Conservation (phyloP, 2,329 filamentous ascomycete genomes). For the Sordariomycetes sp. region DNA sequence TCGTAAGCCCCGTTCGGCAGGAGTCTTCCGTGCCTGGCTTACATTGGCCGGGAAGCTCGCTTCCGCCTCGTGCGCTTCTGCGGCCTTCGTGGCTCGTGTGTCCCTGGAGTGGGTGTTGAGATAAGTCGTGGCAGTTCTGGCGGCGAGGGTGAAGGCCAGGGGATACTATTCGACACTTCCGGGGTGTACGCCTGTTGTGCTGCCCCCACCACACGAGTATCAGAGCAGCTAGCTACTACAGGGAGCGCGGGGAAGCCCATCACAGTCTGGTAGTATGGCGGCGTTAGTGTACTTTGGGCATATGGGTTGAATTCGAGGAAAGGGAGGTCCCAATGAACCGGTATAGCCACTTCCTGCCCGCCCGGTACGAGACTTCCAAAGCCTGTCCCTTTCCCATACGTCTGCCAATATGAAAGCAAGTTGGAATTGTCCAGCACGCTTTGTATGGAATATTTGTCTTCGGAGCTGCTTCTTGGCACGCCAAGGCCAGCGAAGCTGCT, state of each 20-base stretch:
- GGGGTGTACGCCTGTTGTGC: neutral
- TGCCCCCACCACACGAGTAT: neutral
- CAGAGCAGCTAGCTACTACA: neutral
- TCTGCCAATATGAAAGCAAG: neutral
- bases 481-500: neutral
- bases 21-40: neutral
- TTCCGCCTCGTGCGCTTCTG: neutral
- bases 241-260: too few species aligned
- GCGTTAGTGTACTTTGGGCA: neutral
- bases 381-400: neutral
- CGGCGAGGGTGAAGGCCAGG: neutral
- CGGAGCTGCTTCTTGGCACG: neutral
- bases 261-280: neutral
- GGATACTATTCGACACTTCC: neutral
- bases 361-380: neutral
- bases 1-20: neutral
- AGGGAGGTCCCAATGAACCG: neutral
- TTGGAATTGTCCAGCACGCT: neutral
- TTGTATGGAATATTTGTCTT: neutral
- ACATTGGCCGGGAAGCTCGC: neutral
- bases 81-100: neutral
- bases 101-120: neutral
- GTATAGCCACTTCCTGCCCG: neutral
- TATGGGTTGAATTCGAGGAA: neutral
- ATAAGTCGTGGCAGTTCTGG: neutral